These are phyloP conservation scores for Emergomyces africanus DNA, from an alignment of 2,329 filamentous ascomycete genomes.

Conservation along the genomic window DNA sequence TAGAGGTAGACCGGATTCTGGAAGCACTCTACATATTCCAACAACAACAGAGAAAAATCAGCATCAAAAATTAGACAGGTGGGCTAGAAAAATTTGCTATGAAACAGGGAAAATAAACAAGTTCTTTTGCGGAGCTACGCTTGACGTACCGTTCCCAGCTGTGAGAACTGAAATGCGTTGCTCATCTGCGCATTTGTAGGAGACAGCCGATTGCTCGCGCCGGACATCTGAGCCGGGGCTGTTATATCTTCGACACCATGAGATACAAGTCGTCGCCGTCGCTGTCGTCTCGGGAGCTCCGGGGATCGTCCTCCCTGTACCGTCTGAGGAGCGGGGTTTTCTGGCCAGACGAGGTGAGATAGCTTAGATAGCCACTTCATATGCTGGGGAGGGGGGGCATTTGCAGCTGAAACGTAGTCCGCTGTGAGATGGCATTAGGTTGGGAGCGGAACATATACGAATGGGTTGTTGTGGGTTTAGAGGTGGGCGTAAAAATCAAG, in stretches of 20 bases:
- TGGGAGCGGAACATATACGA: background rate
- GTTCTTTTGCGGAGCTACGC: background rate
- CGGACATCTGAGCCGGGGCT: constrained; percentile 15
- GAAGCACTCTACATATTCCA: background rate
- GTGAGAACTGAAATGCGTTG: background rate
- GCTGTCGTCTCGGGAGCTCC: background rate
- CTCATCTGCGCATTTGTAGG: background rate
- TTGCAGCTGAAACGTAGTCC: background rate
- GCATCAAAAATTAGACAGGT: background rate
- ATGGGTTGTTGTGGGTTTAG: background rate
- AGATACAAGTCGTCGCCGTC: background rate
- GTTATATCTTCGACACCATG: background rate
- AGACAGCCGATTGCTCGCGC: constrained; percentile 11
- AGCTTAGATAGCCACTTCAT: constrained; percentile 1
- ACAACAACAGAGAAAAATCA: background rate
- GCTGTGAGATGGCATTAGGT: background rate
- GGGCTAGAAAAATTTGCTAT: background rate
- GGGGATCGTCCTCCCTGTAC: background rate
- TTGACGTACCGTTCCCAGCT: background rate
- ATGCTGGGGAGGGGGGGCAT: background rate
- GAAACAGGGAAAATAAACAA: no score
- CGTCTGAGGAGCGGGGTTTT: background rate
- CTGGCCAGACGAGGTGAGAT: background rate
- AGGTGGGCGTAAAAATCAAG: background rate
- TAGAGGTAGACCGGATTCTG: background rate